These are phyloP conservation scores for Marchantia polymorpha DNA, from an alignment of 225 moss, liverwort and hornwort species.

Conservation along the genomic window DNA sequence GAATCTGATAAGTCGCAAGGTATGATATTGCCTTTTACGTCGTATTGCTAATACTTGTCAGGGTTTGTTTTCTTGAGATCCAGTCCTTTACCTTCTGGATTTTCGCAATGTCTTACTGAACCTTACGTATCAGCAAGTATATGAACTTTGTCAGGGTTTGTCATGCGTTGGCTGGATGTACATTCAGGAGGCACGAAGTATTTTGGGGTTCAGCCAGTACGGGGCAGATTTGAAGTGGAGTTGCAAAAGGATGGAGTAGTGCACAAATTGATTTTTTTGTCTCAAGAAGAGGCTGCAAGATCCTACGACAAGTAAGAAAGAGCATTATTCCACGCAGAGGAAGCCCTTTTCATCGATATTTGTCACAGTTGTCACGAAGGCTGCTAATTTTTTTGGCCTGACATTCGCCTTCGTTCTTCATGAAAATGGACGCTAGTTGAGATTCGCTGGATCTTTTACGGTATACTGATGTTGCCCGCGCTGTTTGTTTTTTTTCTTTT, in stretches of 20 bases:
- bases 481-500: background rate
- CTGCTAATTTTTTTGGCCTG: background rate
- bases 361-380: background rate
- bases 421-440: background rate
- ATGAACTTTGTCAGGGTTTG: background rate
- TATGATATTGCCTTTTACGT: background rate
- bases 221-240: conserved; percentile 43
- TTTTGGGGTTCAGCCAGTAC: conserved; percentile 34
- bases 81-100: background rate
- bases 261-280: conserved; percentile 38
- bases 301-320: conserved; percentile 60
- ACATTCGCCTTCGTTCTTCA: no score
- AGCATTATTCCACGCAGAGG: background rate
- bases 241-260: conserved; percentile 15
- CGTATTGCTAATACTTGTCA: background rate
- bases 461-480: background rate
- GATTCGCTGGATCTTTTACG: background rate
- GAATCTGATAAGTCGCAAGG: background rate
- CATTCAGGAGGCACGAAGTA: conserved; percentile 10
- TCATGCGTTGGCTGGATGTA: background rate
- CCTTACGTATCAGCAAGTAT: background rate
- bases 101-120: background rate
- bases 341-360: no score
- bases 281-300: conserved; percentile 47
- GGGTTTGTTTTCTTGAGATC: no score